Evolutionary conservation across 2,329 filamentous ascomycete species (phyloP), one percentile per base, ranked within the genome.

Genomic region (Apiospora rasikravindrae): DNA sequence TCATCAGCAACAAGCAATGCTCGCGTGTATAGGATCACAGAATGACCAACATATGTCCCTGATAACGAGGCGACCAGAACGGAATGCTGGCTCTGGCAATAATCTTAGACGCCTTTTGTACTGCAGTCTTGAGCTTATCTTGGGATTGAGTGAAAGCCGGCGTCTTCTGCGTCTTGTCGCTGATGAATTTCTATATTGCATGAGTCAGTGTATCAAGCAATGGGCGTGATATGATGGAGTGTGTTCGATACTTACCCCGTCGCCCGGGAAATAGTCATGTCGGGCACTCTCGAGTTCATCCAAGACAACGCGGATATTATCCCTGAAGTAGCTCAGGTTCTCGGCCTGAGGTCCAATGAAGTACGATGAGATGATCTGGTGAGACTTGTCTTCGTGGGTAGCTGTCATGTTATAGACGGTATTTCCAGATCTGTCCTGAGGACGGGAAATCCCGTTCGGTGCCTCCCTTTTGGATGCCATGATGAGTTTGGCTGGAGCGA

Each of bases 11-110:
- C 8, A 6, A 2, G 33, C 33, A 7, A 37, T 24, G 29, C 10
- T 11, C 70, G 29, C 64, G 72, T 3, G 44, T 45, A 45, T 22
- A 14, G 22, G 2, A 61, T 47, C 13, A 40, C 40, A 5, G 42
- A 11, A 67, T 77, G 16, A 79, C 82, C 45, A 67, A 82, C 85
- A 87, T 87, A 71, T 87, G 85, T 4, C 79, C 85, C 67, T 84
- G 79, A 75, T 87, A 87, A 0, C 84, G 80, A 1, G 85, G 83
- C 0, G 81, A 84, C 82, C 84, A 87, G 74, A 84, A 86, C 0
- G 85, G 85, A 7, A 86, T 82, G 1, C 83, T 85, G 68, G 82
- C 80, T 57, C 81, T 78, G n/a, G 83, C 83, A 2, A 87, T 75
- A 13, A 85, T 75, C 3, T 81, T 75, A 4, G 83, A 80, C 1